Percentiles rank a stretch among this genome's conserved stretches.
Evolutionary conservation across 2,329 filamentous ascomycete species (phyloP).

Genomic region (Beauveria bassiana): DNA sequence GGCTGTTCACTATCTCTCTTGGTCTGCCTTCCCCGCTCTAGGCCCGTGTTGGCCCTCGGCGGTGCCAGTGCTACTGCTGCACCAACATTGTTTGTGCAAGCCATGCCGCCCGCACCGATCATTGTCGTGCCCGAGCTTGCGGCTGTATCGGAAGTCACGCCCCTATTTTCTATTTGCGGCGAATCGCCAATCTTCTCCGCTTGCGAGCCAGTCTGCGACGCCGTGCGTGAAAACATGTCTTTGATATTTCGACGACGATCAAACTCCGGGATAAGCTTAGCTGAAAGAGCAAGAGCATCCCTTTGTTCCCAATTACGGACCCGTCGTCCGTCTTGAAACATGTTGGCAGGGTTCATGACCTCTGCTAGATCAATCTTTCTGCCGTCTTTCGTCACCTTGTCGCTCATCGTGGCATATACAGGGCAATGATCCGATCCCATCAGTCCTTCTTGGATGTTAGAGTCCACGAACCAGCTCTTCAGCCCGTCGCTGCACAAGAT

Average conservation of each 20-base stretch:
- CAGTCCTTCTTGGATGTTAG: slow-evolving; percentile 87
- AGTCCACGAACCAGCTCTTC: slow-evolving; percentile 68
- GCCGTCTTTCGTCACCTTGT: slow-evolving; percentile 47
- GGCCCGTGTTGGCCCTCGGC: background rate
- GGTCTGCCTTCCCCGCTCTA: background rate
- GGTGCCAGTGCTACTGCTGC: background rate
- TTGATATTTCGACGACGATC: slow-evolving; percentile 76
- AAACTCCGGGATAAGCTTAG: slow-evolving; percentile 80
- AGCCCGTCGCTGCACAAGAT: slow-evolving; percentile 75
- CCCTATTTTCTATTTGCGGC: background rate
- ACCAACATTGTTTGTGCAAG: background rate
- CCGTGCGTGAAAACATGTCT: slow-evolving; percentile 74
- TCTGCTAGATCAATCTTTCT: slow-evolving; percentile 53
- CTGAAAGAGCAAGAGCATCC: slow-evolving; percentile 66
- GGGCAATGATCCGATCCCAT: slow-evolving; percentile 97
- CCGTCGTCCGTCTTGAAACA: slow-evolving; percentile 61
- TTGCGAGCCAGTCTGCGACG: slow-evolving; percentile 23
- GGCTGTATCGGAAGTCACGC: background rate
- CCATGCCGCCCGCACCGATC: background rate
- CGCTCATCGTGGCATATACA: slow-evolving; percentile 69
- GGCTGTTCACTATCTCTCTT: slow-evolving; percentile 21
- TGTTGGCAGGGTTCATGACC: slow-evolving; percentile 67
- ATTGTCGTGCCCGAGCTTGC: background rate
- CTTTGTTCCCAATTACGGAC: slow-evolving; percentile 58
- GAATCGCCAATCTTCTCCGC: background rate